A percentile compares a stretch with the other conserved stretches of the same genome.
phyloP scores from a whole-genome alignment of 2,329 filamentous ascomycete species.

The Penicillium sp. region DNA sequence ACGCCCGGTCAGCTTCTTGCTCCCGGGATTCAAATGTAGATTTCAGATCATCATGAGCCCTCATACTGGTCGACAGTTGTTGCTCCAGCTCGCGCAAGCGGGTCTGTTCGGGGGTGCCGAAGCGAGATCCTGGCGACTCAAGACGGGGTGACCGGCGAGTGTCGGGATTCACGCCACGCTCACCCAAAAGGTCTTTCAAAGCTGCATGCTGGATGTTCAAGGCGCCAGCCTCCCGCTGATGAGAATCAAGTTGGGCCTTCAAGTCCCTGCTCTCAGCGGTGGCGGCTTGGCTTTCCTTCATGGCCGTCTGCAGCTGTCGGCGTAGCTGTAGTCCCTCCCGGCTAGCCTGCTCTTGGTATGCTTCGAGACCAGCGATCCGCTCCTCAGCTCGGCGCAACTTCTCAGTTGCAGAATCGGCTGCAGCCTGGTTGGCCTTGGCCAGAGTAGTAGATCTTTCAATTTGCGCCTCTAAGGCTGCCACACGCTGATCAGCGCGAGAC shows the following conservation, averaged over 20 bases:
- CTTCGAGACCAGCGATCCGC: slow-evolving; percentile 91
- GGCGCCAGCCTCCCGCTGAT: slow-evolving; percentile 92
- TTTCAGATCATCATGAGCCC: slow-evolving; percentile 84
- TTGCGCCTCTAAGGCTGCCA: slow-evolving; percentile 75
- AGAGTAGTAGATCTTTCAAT: slow-evolving; percentile 74
- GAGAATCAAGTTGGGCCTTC: slow-evolving; percentile 77
- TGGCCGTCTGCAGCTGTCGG: slow-evolving; percentile 80
- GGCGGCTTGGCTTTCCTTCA: slow-evolving; percentile 80
- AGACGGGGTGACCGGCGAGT: slow-evolving; percentile 68
- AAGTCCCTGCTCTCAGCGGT: slow-evolving; percentile 79
- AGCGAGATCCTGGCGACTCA: slow-evolving; percentile 71
- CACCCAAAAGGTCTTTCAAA: slow-evolving; percentile 86
- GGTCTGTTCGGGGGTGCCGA: slow-evolving; percentile 74
- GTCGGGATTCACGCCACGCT: slow-evolving; percentile 80
- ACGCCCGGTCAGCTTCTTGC: slow-evolving; percentile 83
- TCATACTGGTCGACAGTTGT: slow-evolving; percentile 74
- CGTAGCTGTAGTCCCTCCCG: slow-evolving; percentile 87
- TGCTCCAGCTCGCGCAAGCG: slow-evolving; percentile 84
- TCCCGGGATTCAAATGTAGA: slow-evolving; percentile 73
- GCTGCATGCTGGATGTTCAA: slow-evolving; percentile 89
- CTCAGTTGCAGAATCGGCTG: slow-evolving; percentile 82
- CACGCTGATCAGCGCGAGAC: slow-evolving; percentile 54
- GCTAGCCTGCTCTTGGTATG: slow-evolving; percentile 96
- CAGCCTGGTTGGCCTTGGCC: slow-evolving; percentile 84
- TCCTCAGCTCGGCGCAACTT: slow-evolving; percentile 92